Conservation (phyloP, 306 rosid species). For the Canavalia gladiata region DNA sequence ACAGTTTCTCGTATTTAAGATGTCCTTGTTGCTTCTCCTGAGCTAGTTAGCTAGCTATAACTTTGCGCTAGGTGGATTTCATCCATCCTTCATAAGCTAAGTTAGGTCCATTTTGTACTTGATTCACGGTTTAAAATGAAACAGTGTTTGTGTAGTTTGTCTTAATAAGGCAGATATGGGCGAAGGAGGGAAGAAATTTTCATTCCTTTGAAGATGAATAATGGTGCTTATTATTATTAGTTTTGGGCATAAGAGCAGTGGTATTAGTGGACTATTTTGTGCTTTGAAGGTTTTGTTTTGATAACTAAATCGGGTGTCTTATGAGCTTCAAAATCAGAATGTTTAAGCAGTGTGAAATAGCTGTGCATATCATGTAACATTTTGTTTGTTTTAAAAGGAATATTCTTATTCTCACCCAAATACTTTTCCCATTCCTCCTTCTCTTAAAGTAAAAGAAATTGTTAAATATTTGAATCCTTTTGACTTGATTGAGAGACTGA, state of each 20-base stretch:
- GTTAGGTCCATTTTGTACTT: constrained; percentile 10
- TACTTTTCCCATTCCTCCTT: constrained; percentile 9
- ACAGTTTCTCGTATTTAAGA: constrained; percentile 4
- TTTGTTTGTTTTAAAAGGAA: constrained; percentile 3
- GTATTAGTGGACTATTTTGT: constrained; percentile 14
- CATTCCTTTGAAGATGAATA: constrained; percentile 23
- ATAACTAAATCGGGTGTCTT: constrained; percentile 6
- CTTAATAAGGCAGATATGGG: background rate
- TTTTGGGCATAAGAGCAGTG: background rate
- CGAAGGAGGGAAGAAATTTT: background rate
- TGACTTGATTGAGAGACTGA: constrained; percentile 33
- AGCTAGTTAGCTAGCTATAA: constrained; percentile 32
- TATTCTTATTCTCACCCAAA: constrained; percentile 7
- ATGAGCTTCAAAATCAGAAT: constrained; percentile 26
- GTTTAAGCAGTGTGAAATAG: background rate
- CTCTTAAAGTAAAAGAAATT: background rate
- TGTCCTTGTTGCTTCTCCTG: constrained; percentile 9
- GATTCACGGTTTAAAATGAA: constrained; percentile 14
- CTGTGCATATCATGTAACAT: background rate
- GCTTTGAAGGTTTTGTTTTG: constrained; percentile 25
- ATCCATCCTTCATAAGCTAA: constrained; percentile 11
- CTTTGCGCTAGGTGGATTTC: constrained; percentile 11
- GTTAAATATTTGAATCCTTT: constrained; percentile 8
- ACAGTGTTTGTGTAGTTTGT: constrained; percentile 16
- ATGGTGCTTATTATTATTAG: background rate